Evolutionary conservation across 1,284 basidiomycete species (phyloP).

Genomic region (Xerocomus nothofagi): DNA sequence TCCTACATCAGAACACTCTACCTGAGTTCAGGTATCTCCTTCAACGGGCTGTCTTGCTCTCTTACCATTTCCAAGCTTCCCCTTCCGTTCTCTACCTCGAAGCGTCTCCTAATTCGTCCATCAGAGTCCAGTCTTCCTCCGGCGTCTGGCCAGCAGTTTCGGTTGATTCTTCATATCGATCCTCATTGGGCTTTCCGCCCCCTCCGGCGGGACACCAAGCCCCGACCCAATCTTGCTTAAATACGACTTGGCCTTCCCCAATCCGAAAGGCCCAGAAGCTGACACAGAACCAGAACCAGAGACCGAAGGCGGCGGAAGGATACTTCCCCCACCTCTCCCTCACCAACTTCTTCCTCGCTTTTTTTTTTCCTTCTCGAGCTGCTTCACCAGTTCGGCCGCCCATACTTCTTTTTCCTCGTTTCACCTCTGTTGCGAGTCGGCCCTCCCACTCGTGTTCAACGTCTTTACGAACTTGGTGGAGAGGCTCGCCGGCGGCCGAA

Average conservation of each 20-base stretch:
- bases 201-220: constrained; percentile 27
- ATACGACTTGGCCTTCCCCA: constrained; percentile 44
- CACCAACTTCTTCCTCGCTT: constrained; percentile 63
- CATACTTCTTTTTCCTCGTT: constrained; percentile 67
- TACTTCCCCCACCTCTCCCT: constrained; percentile 62
- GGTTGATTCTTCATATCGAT: constrained; percentile 47
- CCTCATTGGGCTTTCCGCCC: constrained; percentile 50
- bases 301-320: constrained; percentile 33
- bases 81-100: constrained; percentile 40
- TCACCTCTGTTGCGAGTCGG: constrained; percentile 61
- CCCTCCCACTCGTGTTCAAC: constrained; percentile 76
- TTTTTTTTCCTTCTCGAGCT: constrained; percentile 74
- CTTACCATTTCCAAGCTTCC: constrained; percentile 13
- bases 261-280: background rate
- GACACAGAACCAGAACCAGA: constrained; percentile 1
- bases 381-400: constrained; percentile 67
- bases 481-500: constrained; percentile 72
- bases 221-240: constrained; percentile 36
- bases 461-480: constrained; percentile 73
- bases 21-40: constrained; percentile 26
- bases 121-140: constrained; percentile 55
- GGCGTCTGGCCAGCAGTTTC: constrained; percentile 59
- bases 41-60: constrained; percentile 14
- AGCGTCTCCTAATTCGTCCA: constrained; percentile 61
- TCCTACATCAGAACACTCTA: constrained; percentile 24